Evolutionary conservation across 371 early-diverging fungal species (phyloP), one percentile per base, ranked within the genome.

Genomic region (Rhizopus microsporus): DNA sequence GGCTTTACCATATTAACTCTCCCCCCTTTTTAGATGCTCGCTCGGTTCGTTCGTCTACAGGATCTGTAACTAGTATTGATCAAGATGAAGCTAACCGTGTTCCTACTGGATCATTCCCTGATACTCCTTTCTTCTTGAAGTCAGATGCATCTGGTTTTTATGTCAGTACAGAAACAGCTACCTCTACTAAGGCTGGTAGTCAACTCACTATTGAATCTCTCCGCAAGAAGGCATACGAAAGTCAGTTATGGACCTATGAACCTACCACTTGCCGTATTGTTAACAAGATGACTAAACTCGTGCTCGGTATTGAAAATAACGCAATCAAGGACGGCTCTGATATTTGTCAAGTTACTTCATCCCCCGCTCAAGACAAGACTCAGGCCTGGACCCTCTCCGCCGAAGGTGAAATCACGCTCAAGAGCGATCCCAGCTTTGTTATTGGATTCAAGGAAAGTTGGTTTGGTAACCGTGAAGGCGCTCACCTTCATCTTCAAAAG

Each of bases 211-310:
- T 75, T 10, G 74, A 75, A 34, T 4, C 54, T 7, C 55, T 75
- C 13, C 73, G 70, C 30, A 71, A 68, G 38, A 66, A 54, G 12
- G 65, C 51, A 13, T 73, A 72, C 49, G 73, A 75, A 13, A 68
- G 72, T 51, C 84, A 84, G 59, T 68, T 84, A 16, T 84, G 84
- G 84, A 71, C 67, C 7, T 81, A 72, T 54, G 71, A 78, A 31
- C 54, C 53, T 29, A 60, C 71, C 46, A 67, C 75, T 58, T 55
- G 59, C 8, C 68, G 49, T 16, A 55, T 84, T 45, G 64, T 73
- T 44, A 84, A 82, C 56, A 79, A 78, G 51, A 72, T 71, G 23
- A 78, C 81, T 7, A 80, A 77, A n/a, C 63, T 79, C 15, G 78
- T 75, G 10, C 71, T 84, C 16, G 74, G 71, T 44, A 68, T 78